These are phyloP conservation scores for Schoenoplectus tabernaemontani DNA, from an alignment of 202 grass and related monocot genomes.

Conservation along the genomic window DNA sequence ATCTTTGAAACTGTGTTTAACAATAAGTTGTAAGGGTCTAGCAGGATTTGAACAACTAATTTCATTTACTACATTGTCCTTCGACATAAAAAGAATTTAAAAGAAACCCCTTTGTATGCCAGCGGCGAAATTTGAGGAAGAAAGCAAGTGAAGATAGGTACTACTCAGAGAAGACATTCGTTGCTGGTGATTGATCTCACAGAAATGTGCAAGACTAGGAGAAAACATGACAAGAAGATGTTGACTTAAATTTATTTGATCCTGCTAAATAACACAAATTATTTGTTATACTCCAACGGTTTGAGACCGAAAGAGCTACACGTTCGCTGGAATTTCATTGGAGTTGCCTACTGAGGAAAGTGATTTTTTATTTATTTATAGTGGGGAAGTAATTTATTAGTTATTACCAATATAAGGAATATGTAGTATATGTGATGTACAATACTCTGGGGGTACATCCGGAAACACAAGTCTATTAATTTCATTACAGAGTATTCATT, in stretches of 20 bases:
- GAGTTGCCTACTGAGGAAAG: slow-evolving; percentile 17
- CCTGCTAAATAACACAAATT: slow-evolving; percentile 24
- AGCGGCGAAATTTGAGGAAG: slow-evolving; percentile 75
- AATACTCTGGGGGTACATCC: background rate
- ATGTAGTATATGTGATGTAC: background rate
- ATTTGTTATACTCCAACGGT: slow-evolving; percentile 14
- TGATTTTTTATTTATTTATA: slow-evolving; percentile 7
- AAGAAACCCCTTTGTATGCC: slow-evolving; percentile 17
- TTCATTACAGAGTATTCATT: background rate
- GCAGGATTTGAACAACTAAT: background rate
- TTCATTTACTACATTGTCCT: slow-evolving; percentile 3
- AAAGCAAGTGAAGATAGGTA: slow-evolving; percentile 75
- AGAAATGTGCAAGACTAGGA: slow-evolving; percentile 10
- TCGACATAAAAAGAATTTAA: background rate
- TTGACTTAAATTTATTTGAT: slow-evolving; percentile 31
- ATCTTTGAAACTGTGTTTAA: background rate
- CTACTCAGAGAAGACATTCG: slow-evolving; percentile 75
- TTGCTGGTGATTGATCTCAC: slow-evolving; percentile 53
- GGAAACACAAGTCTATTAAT: background rate
- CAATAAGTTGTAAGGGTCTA: background rate
- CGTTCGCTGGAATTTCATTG: slow-evolving; percentile 22
- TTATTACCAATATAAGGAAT: background rate
- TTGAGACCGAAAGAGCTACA: slow-evolving; percentile 29
- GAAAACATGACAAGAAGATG: slow-evolving; percentile 14
- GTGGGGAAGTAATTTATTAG: background rate